These are phyloP conservation scores for Aeminium ludgeri DNA, from an alignment of 495 filamentous ascomycete genomes.

Conservation along the genomic window DNA sequence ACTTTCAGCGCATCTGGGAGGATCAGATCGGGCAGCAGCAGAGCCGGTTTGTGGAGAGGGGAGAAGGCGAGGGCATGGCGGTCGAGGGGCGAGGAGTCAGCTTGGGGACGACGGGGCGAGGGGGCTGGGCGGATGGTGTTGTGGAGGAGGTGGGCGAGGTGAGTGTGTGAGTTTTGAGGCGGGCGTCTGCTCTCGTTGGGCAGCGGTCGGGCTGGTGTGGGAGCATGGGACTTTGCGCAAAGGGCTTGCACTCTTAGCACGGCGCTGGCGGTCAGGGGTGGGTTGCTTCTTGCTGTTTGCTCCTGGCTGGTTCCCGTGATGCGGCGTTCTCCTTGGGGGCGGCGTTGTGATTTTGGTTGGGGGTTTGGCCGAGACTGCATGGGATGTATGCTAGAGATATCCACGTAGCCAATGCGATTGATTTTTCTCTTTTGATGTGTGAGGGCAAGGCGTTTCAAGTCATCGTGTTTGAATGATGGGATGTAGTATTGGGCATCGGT, in stretches of 20 bases:
- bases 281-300: no score
- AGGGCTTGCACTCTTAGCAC: slow-evolving; percentile 7
- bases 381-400: no score
- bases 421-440: no score
- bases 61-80: slow-evolving; percentile 24
- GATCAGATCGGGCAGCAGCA: slow-evolving; percentile 53
- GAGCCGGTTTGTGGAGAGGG: slow-evolving; percentile 30
- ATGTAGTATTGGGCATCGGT: no score
- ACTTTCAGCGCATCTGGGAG: slow-evolving; percentile 74
- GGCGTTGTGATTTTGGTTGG: no score
- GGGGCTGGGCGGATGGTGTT: slow-evolving; percentile 18
- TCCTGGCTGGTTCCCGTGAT: no score
- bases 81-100: slow-evolving; percentile 15
- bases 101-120: slow-evolving; percentile 18
- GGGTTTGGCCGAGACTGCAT: no score
- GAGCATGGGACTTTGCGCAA: background rate
- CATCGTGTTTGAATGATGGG: no score
- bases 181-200: background rate
- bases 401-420: no score
- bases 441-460: no score
- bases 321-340: no score
- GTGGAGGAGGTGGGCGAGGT: slow-evolving; percentile 22
- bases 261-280: slow-evolving; percentile 7
- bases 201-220: background rate
- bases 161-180: slow-evolving; percentile 16